Conservation (phyloP, 1,139 yeast genomes). For the Petasospora fabianii region DNA sequence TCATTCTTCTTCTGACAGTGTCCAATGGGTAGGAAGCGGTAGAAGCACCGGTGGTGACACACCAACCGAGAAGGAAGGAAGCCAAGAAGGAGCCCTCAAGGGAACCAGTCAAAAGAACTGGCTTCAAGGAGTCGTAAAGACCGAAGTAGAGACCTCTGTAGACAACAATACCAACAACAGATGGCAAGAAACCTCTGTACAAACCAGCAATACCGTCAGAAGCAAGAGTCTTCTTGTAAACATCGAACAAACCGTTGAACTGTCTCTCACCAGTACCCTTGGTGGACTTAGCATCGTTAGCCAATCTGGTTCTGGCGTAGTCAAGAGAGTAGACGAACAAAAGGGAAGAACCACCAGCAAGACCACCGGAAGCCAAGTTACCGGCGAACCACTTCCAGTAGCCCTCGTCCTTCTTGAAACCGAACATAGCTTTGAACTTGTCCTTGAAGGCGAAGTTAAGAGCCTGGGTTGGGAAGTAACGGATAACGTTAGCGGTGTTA, state of each 20-base stretch:
- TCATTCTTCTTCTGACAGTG: slow-evolving; percentile 84
- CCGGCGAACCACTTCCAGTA: slow-evolving; percentile 74
- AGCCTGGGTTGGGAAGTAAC: slow-evolving; percentile 86
- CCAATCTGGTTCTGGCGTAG: slow-evolving; percentile 82
- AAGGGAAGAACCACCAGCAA: slow-evolving; percentile 77
- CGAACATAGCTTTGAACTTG: slow-evolving; percentile 73
- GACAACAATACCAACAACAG: slow-evolving; percentile 75
- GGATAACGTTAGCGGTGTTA: slow-evolving; percentile 79
- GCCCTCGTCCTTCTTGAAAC: slow-evolving; percentile 65
- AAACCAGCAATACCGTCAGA: slow-evolving; percentile 78
- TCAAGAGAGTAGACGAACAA: slow-evolving; percentile 76
- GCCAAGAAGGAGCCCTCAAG: slow-evolving; percentile 71
- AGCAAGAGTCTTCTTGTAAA: slow-evolving; percentile 72
- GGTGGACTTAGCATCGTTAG: slow-evolving; percentile 74
- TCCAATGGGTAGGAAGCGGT: slow-evolving; percentile 80
- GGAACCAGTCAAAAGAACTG: slow-evolving; percentile 67
- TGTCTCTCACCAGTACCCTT: slow-evolving; percentile 68
- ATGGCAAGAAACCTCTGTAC: slow-evolving; percentile 83
- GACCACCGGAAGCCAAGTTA: slow-evolving; percentile 81
- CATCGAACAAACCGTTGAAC: slow-evolving; percentile 75
- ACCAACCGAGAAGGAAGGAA: slow-evolving; percentile 76
- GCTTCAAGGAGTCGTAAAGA: slow-evolving; percentile 76
- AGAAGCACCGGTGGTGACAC: slow-evolving; percentile 75
- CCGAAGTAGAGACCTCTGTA: slow-evolving; percentile 86
- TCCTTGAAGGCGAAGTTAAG: slow-evolving; percentile 84